Base-by-base conservation (phyloP, 106 monocot genomes). In the Allium cepa region DNA sequence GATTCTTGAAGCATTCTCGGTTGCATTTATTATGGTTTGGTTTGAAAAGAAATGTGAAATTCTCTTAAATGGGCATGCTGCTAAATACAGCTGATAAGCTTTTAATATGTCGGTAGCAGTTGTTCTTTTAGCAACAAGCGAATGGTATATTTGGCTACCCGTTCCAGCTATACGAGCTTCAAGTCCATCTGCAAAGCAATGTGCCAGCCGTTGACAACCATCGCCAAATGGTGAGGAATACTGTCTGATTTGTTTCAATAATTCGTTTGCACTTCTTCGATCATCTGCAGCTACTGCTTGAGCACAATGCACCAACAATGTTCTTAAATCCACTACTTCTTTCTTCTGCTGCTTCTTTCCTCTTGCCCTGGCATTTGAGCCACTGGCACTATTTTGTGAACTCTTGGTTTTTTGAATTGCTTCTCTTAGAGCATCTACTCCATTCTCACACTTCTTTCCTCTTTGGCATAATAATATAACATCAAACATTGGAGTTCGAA, bases 81-180 rank as follows among this genome's bases (percentile, higher is more conserved):
- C 77, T 14, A 91, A 75, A 59, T 85, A 85, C 3, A 88, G 80
- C 62, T 81, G 85, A 78, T 84, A 86, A 16, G 83, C 88, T 70
- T 90, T 91, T 72, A 95, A 66, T 58, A 81, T 71, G 22, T 81
- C 88, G 5, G 83, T 58, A 8, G 88, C 80, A 0, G 88, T 81
- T 11, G 73, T 67, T 71, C 77, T 53, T 17, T 83, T 85, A 11
- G 88, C 85, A 22, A 75, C 47, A 4, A 90, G 69, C 28, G 80
- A 76, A 7, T 74, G 76, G 53, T 90, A 90, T 3, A 79, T 85
- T 73, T 88, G 83, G 53, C 87, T 95, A 50, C 94, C 94, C 4
- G 85, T 91, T 11, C 94, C 94, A 10, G 85, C 91, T 61, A 95
- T 66, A 36, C 94, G 91, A 52, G 94, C 94, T 61, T 91, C 85